These are phyloP conservation scores for Aspergillus quadrilineatus DNA, from an alignment of 2,329 filamentous ascomycete genomes.

Conservation along the genomic window DNA sequence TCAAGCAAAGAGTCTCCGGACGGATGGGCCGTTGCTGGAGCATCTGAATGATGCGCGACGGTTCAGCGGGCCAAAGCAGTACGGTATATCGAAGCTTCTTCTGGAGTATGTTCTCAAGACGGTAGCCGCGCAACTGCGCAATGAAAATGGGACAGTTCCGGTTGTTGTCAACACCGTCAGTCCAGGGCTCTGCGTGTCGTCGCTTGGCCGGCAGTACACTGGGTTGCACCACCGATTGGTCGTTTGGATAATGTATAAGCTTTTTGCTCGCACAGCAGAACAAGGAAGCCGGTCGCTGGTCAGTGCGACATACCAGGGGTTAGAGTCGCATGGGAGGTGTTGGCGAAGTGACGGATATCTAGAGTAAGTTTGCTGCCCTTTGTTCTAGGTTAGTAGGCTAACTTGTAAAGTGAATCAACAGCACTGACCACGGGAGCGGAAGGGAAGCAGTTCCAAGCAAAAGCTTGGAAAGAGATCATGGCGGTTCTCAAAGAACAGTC, in stretches of 20 bases:
- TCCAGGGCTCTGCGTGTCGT: slow-evolving; percentile 46
- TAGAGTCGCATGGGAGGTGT: slow-evolving; percentile 45
- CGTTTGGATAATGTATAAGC: slow-evolving; percentile 34
- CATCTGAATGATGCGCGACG: slow-evolving; percentile 32
- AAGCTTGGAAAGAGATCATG: slow-evolving; percentile 45
- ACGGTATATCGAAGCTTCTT: slow-evolving; percentile 45
- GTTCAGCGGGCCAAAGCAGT: slow-evolving; percentile 37
- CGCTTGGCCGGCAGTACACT: slow-evolving; percentile 43
- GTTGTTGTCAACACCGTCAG: slow-evolving; percentile 48
- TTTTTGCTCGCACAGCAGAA: slow-evolving; percentile 46
- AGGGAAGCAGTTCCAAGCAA: slow-evolving; percentile 37
- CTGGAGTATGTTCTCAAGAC: slow-evolving; percentile 44
- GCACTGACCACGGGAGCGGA: slow-evolving; percentile 34
- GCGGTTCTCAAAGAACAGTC: slow-evolving; percentile 30
- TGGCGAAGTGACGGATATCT: slow-evolving; percentile 44
- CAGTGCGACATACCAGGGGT: slow-evolving; percentile 42
- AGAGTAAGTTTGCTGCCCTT: slow-evolving; percentile 28
- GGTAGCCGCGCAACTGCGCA: slow-evolving; percentile 32
- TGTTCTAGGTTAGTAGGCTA: background rate
- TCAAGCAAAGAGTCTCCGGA: slow-evolving; percentile 31
- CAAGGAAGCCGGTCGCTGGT: slow-evolving; percentile 47
- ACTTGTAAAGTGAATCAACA: background rate
- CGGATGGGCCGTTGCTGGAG: slow-evolving; percentile 32
- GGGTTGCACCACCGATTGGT: slow-evolving; percentile 35
- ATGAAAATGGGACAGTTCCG: slow-evolving; percentile 35